Evolutionary conservation across 2,329 filamentous ascomycete genomes (phyloP).

Genomic region (Hymenoscyphus salicellus): DNA sequence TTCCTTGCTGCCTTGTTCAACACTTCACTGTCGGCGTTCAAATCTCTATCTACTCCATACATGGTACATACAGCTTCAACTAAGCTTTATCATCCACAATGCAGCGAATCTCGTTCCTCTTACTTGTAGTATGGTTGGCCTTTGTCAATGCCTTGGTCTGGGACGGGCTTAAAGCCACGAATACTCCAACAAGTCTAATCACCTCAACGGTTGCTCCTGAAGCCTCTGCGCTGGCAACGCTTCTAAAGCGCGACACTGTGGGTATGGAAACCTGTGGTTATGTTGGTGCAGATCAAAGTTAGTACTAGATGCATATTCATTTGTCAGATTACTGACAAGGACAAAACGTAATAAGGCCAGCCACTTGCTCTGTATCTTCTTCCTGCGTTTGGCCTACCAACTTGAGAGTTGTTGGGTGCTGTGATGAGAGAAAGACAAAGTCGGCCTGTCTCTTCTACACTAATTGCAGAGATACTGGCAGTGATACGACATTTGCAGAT

Average conservation of each 20-base stretch:
- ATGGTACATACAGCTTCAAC: too few relatives aligned
- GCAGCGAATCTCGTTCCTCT: background rate
- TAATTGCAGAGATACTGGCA: slow-evolving; percentile 16
- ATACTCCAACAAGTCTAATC: background rate
- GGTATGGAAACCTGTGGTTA: background rate
- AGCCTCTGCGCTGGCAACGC: background rate
- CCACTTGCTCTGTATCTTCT: slow-evolving; percentile 15
- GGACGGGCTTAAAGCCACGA: background rate
- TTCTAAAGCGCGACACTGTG: background rate
- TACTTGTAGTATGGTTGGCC: too few relatives aligned
- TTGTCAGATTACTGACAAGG: background rate
- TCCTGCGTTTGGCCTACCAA: slow-evolving; percentile 22
- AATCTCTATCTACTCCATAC: background rate
- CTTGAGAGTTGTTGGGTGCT: slow-evolving; percentile 21
- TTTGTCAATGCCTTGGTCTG: background rate
- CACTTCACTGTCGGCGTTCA: background rate
- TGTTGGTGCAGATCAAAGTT: background rate
- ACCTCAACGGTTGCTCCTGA: background rate
- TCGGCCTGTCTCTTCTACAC: slow-evolving; percentile 18
- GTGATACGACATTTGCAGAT: slow-evolving; percentile 10
- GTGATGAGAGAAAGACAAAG: slow-evolving; percentile 16
- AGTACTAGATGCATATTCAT: background rate
- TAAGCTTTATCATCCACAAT: background rate
- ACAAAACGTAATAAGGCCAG: slow-evolving; percentile 1
- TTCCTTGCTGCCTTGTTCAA: background rate